Base-by-base conservation (phyloP, 306 rosid species). In the Gynostemma pentaphyllum region DNA sequence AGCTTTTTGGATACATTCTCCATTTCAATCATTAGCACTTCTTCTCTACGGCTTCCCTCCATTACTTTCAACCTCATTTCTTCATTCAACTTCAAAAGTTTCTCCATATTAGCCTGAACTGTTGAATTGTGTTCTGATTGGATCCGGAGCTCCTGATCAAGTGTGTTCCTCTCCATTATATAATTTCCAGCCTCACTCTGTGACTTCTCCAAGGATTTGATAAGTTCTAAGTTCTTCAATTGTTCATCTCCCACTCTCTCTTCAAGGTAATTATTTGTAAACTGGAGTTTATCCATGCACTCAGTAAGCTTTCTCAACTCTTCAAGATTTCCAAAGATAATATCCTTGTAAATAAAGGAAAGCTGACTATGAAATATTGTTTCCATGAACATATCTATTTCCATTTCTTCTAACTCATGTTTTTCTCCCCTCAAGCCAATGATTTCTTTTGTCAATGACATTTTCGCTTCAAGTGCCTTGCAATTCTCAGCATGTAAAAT, bases 301-400 rank as follows among this genome's bases (percentile, higher is more conserved):
- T 78, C 72, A 72, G 86, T 75, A 74, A 86, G 72, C 32, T 60
- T 60, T 60, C 65, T 46, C 69, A 81, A 72, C 55, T 76, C 84
- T 70, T 27, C 54, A 46, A 78, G 65, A 34, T 83, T 85, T 70
- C 78, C 85, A 28, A 75, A 81, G 62, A 80, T 40, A 16, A 70
- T 66, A 59, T 78, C 85, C 29, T 74, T 74, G 68, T 80, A 87
- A 71, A 87, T 64, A 70, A 83, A 63, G 64, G 91, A 85, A 62
- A 79, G 71, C 71, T 80, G 84, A 61, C 83, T 71, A 49, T 85
- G 83, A 80, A 78, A 80, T 61, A 78, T 44, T 69, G 73, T 80
- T 68, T 85, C 86, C 4, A 64, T 75, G 67, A 77, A 68, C 87
- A 85, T 36, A 64, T 45, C 67, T 34, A 72, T 70, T 12, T 83